Percentiles rank a stretch among this genome's conserved stretches.
Evolutionary conservation across 345 rosid species (phyloP).

Genomic region (Eucalyptus pauciflora): DNA sequence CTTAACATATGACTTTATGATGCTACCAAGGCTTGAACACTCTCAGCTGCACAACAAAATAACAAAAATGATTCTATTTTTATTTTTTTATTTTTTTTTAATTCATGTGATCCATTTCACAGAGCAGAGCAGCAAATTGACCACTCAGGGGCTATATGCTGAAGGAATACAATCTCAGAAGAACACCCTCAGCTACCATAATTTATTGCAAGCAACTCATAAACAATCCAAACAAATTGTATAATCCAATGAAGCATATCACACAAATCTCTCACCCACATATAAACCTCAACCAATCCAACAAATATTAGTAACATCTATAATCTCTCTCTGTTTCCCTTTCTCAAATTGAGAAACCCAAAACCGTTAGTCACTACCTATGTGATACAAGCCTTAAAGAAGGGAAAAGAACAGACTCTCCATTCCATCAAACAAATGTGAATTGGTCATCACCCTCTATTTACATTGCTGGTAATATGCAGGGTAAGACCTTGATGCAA

Average conservation of each 20-base stretch:
- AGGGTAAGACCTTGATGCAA: background rate
- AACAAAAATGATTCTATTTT: background rate
- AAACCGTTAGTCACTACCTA: background rate
- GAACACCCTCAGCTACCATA: background rate
- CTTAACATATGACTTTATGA: background rate
- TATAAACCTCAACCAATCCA: background rate
- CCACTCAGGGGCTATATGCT: background rate
- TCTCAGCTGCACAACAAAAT: background rate
- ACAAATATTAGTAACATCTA: background rate
- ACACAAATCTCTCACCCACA: conserved; percentile 5
- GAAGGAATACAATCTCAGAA: background rate
- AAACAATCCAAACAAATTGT: background rate
- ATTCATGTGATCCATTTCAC: background rate
- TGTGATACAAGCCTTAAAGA: background rate
- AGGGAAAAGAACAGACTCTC: background rate
- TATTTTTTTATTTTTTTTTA: no score
- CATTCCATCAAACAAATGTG: background rate
- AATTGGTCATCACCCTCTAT: background rate
- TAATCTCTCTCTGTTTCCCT: background rate
- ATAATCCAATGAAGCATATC: background rate
- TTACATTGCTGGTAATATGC: background rate
- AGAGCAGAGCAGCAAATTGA: background rate
- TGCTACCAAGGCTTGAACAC: background rate
- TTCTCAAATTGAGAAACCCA: background rate
- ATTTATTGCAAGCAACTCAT: background rate